These are phyloP conservation scores for Prunus fruticosa DNA, from an alignment of 306 rosid species.

Conservation along the genomic window DNA sequence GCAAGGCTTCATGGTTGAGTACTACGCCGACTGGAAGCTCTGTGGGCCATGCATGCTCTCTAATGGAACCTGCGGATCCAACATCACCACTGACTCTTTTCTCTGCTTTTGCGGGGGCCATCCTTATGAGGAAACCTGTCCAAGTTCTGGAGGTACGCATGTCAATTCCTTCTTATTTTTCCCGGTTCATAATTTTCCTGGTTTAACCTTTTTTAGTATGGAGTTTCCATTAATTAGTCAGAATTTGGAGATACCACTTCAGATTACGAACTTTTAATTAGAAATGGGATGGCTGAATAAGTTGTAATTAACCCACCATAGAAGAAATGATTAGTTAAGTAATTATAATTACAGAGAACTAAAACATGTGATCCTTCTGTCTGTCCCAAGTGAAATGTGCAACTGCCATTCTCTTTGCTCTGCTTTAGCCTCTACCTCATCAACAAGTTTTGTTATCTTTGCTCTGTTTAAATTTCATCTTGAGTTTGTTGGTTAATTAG, in stretches of 20 bases:
- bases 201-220: not conserved
- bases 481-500: not conserved
- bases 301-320: not conserved
- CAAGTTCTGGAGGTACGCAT: not conserved
- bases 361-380: too few relatives aligned
- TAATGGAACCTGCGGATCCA: not conserved
- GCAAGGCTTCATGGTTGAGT: slow-evolving; percentile 27
- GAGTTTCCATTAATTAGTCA: not conserved
- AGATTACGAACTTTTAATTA: not conserved
- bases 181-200: not conserved
- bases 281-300: not conserved
- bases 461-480: too few relatives aligned
- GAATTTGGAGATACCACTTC: not conserved
- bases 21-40: not conserved
- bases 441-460: too few relatives aligned
- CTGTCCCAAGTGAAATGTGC: too few relatives aligned
- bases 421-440: too few relatives aligned
- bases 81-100: not conserved
- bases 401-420: too few relatives aligned
- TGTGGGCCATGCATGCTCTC: slow-evolving; percentile 8
- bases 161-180: not conserved
- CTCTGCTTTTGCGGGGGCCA: not conserved
- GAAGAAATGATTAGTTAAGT: not conserved
- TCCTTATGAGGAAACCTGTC: rapidly evolving
- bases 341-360: too few relatives aligned